Evolutionary conservation across 495 filamentous ascomycete species (phyloP), one percentile per base, ranked within the genome.

Genomic region (Penicillium crystallinum): DNA sequence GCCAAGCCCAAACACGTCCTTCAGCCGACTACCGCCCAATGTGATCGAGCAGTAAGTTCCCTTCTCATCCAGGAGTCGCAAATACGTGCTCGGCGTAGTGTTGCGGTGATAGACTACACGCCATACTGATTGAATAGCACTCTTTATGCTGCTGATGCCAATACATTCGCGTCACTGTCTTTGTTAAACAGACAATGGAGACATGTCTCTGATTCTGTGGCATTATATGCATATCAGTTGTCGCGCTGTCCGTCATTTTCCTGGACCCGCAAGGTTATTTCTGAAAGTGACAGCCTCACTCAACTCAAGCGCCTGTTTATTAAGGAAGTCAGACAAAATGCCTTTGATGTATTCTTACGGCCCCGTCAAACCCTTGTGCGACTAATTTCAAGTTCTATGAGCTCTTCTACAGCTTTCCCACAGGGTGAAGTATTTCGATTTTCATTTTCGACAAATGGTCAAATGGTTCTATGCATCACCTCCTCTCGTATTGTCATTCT

Each of bases 351-450:
- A 7, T 90, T 88, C 64, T 65, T 91, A 18, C 80, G 84, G 18
- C 89, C 89, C 6, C 79, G 64, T 34, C 74, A 79, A 47, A 91
- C 86, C 15, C 65, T 88, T 33, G 77, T 93, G 54, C 89, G 83
- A 50, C 68, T 95, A 22, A 83, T 91, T n/a, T 91, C 87, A 14
- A 87, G 84, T 29, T 90, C 87, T 15, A 87, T 89, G 64, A 89
- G 86, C 53, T 91, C 88, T 0, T 88, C 89, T 11, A 88, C 87
- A 8, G 80, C 84, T 0, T 86, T 86, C 50, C 89, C 89, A 0
- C 86, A 87, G 6, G 89, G 89, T 18, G 89, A 95, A 66, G 88
- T 88, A 38, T 88, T 95, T 68, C 87, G 89, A 45, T 95, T 93
- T 58, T 79, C 80, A 49, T 83, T 89, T 50, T 92, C 89, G 14